Evolutionary conservation across 2,329 filamentous ascomycete genomes (phyloP), one percentile per base, ranked within the genome.

Genomic region (Fusarium sambucinum): DNA sequence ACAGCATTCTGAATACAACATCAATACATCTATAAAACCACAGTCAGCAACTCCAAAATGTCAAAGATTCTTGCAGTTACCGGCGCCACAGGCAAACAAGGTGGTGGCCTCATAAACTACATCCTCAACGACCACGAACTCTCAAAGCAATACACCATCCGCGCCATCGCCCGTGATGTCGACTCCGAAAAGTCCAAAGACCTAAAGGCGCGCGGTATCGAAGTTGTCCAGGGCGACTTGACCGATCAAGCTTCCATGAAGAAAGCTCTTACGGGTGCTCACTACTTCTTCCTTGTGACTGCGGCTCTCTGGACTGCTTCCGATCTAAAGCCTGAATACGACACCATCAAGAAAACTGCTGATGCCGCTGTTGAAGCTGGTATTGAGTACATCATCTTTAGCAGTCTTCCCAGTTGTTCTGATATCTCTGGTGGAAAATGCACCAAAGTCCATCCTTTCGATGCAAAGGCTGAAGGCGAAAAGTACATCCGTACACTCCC

Each of bases 61-160:
- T 58, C 70, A 40, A 78, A 80, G 38, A 66, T 79, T 32, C 74
- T 85, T 33, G 79, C 77, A 27, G 78, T 87, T 25, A 84, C 86
- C 51, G 84, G 85, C 11, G 84, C 84, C 23, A 87, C 85, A 1
- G 84, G 85, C 60, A 79, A 83, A 35, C 85, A 87, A 72, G 85
- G 85, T 19, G 77, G 82, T 13, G 83, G 82, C 11, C 77, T 86
- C 11, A 76, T 86, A 55, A 73, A 80, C 47, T 73, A 77, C 27
- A 76, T 87, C 13, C 78, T 86, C 12, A 77, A 77, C 35, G 80
- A 86, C 66, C 69, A 80, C 2, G 70, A 73, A 4, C 78, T 87
- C 19, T 83, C 82, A 3, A 70, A 79, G 41, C 70, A 81, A 55
- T 87, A 80, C 76, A 81, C 77, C 46, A 78, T 87, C 57, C 82